Conservation (phyloP, 306 rosid species). For the Pterocarpus santalinus region DNA sequence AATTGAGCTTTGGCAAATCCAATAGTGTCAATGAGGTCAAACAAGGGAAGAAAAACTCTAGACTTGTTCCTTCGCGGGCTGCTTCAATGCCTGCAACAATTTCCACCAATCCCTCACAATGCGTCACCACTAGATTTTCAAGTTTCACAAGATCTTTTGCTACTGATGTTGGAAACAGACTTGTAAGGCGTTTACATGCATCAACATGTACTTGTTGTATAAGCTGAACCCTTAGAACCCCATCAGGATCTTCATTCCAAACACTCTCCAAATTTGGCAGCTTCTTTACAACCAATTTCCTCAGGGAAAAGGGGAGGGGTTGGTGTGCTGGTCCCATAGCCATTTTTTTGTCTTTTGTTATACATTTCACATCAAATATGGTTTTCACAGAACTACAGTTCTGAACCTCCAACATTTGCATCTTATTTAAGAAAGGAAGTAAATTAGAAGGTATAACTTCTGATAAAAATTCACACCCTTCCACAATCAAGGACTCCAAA, state of each 20-base stretch:
- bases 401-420: background rate
- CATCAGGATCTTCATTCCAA: slow-evolving; percentile 42
- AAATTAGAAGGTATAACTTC: background rate
- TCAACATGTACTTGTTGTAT: background rate
- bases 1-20: background rate
- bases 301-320: slow-evolving; percentile 8
- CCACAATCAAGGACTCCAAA: background rate
- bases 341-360: background rate
- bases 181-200: slow-evolving; percentile 13
- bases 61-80: background rate
- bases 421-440: background rate
- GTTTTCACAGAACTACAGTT: background rate
- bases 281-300: background rate
- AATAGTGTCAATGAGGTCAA: background rate
- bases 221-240: background rate
- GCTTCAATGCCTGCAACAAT: slow-evolving; percentile 8
- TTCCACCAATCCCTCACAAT: background rate
- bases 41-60: background rate
- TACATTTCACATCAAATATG: background rate
- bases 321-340: background rate
- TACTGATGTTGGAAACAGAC: slow-evolving; percentile 39
- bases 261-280: slow-evolving; percentile 41
- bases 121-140: fast-evolving
- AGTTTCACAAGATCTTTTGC: slow-evolving; percentile 25
- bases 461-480: background rate